These are phyloP conservation scores for Colletotrichum australisinense DNA, from an alignment of 2,329 filamentous ascomycete species.

Conservation along the genomic window DNA sequence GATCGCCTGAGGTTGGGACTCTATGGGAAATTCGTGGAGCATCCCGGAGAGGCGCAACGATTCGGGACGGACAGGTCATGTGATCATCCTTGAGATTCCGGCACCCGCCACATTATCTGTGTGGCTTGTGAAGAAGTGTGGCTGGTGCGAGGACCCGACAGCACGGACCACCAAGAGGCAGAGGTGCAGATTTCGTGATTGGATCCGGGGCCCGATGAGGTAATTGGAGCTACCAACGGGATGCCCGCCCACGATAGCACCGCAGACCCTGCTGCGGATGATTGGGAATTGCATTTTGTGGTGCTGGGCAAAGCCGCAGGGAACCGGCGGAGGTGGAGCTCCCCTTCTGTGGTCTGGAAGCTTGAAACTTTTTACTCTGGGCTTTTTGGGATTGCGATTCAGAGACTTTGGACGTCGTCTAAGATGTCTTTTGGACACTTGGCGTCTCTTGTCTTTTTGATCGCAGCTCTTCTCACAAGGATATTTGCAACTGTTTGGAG, in stretches of 20 bases:
- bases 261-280: slow-evolving; percentile 15
- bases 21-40: slow-evolving; percentile 34
- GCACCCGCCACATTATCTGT: neutral
- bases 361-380: slow-evolving; percentile 21
- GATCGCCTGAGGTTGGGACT: slow-evolving; percentile 31
- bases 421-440: neutral
- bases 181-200: slow-evolving; percentile 12
- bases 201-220: slow-evolving; percentile 22
- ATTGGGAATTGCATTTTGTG: slow-evolving; percentile 12
- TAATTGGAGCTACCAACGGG: slow-evolving; percentile 16
- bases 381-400: slow-evolving; percentile 15
- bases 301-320: slow-evolving; percentile 17
- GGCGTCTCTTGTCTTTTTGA: neutral
- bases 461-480: neutral
- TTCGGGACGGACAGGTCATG: slow-evolving; percentile 32
- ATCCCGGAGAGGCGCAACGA: slow-evolving; percentile 34
- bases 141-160: neutral
- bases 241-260: slow-evolving; percentile 19
- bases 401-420: neutral
- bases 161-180: slow-evolving; percentile 8
- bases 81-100: slow-evolving; percentile 28
- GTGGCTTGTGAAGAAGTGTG: neutral
- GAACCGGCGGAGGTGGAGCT: slow-evolving; percentile 33
- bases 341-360: slow-evolving; percentile 13
- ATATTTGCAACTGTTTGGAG: neutral